phyloP scores from a whole-genome alignment of 2,329 filamentous ascomycete species.

The Dothideomycetes sp. region DNA sequence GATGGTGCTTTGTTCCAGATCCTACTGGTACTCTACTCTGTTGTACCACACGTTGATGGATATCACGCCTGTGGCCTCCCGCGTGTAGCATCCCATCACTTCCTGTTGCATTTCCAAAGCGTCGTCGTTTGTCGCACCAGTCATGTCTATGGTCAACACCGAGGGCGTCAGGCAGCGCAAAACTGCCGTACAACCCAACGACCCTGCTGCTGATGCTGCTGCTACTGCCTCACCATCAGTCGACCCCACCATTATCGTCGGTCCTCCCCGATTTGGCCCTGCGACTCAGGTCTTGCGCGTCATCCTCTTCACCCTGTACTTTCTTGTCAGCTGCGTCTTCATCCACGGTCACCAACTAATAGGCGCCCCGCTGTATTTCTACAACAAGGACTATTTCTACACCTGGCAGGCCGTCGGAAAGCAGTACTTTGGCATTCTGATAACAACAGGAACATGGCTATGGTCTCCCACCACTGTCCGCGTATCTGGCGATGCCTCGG shows the following conservation, averaged over 20 bases:
- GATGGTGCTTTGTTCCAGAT: background rate
- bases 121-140: constrained; percentile 2
- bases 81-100: background rate
- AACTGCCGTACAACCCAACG: background rate
- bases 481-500: constrained; percentile 74
- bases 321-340: constrained; percentile 34
- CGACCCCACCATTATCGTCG: constrained; percentile 23
- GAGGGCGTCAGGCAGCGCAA: constrained; percentile 5
- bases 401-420: constrained; percentile 83
- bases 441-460: constrained; percentile 71
- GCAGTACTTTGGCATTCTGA: constrained; percentile 66
- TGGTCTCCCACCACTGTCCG: constrained; percentile 78
- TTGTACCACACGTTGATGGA: background rate
- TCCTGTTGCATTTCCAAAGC: background rate
- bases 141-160: constrained; percentile 11
- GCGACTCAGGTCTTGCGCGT: constrained; percentile 36
- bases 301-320: constrained; percentile 37
- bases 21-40: background rate
- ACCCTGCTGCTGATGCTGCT: constrained; percentile 11
- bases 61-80: background rate
- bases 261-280: constrained; percentile 34
- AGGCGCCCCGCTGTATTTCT: constrained; percentile 62
- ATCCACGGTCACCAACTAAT: constrained; percentile 60
- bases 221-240: background rate
- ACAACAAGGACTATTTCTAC: constrained; percentile 68